These are phyloP conservation scores for Ophiostoma piceae DNA, from an alignment of 2,329 filamentous ascomycete genomes.

Conservation along the genomic window DNA sequence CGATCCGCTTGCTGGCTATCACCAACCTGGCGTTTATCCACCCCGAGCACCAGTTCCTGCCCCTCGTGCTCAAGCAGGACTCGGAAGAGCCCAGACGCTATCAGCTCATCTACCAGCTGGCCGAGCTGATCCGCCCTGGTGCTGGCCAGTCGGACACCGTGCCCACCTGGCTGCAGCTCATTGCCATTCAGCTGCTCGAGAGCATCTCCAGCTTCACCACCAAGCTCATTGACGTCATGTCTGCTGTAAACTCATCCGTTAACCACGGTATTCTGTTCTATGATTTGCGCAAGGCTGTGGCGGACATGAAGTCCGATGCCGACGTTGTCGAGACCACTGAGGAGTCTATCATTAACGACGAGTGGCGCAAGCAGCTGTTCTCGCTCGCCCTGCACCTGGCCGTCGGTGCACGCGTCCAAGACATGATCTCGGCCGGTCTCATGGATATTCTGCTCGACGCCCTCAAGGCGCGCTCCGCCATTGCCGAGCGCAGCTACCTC, in stretches of 20 bases:
- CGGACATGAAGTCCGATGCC: constrained; percentile 61
- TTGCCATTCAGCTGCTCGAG: constrained; percentile 75
- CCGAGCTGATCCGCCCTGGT: constrained; percentile 82
- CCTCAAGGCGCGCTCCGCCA: constrained; percentile 71
- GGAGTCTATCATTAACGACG: constrained; percentile 64
- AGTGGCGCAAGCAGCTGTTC: constrained; percentile 88
- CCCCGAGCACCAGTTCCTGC: constrained; percentile 72
- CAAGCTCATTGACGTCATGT: constrained; percentile 75
- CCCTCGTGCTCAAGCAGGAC: constrained; percentile 81
- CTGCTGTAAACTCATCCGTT: constrained; percentile 89
- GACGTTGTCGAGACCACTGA: constrained; percentile 52
- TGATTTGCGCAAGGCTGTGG: constrained; percentile 82
- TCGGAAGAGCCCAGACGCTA: constrained; percentile 81
- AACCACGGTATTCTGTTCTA: constrained; percentile 95
- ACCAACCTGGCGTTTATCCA: constrained; percentile 90
- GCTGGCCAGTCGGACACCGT: constrained; percentile 51
- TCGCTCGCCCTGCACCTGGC: constrained; percentile 79
- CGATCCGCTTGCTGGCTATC: constrained; percentile 77
- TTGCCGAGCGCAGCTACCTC: constrained; percentile 77
- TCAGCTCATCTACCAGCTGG: constrained; percentile 87
- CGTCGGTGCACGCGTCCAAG: constrained; percentile 65
- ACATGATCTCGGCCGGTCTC: constrained; percentile 82
- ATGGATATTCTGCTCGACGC: constrained; percentile 88
- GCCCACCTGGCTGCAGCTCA: constrained; percentile 72
- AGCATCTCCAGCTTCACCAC: constrained; percentile 74